Evolutionary conservation across 345 rosid species (phyloP).

Genomic region (Salix arbutifolia): DNA sequence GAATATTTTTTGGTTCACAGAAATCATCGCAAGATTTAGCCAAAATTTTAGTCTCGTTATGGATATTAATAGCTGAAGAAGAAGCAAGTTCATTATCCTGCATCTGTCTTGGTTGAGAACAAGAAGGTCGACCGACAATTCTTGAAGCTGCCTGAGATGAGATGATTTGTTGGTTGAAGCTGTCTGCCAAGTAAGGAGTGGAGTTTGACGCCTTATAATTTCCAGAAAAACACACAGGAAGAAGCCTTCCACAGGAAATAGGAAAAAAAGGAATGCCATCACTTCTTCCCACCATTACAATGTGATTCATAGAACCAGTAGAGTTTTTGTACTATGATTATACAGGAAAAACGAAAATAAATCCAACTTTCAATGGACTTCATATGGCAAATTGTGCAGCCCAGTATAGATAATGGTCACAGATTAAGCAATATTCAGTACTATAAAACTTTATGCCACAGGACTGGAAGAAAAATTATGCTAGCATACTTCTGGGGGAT

Average conservation of each 20-base stretch:
- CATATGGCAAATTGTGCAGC: not conserved
- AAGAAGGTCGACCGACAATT: slow-evolving; percentile 21
- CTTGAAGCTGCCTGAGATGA: slow-evolving; percentile 26
- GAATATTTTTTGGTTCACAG: slow-evolving; percentile 13
- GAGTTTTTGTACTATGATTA: not conserved
- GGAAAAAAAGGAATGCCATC: slow-evolving; percentile 4
- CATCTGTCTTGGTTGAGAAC: slow-evolving; percentile 16
- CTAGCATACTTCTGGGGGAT: slow-evolving; percentile 66
- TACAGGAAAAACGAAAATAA: not conserved
- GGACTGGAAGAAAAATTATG: not conserved
- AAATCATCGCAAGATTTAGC: slow-evolving; percentile 13
- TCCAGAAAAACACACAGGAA: slow-evolving; percentile 25
- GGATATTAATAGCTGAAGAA: slow-evolving; percentile 19
- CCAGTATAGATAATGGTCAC: not conserved
- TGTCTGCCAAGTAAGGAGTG: slow-evolving; percentile 24
- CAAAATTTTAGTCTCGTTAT: slow-evolving; percentile 6
- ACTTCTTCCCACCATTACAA: not conserved
- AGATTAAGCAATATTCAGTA: not conserved
- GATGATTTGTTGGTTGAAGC: slow-evolving; percentile 43
- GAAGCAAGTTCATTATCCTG: slow-evolving; percentile 22
- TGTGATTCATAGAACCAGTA: not conserved
- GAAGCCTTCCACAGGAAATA: slow-evolving; percentile 36
- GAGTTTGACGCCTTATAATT: slow-evolving; percentile 30
- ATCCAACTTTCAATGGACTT: not conserved
- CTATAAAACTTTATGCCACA: not conserved